A percentile compares a stretch with the other conserved stretches of the same genome.
Conservation (phyloP, 371 early-diverging fungal genomes). For the Rhizopus sp. region DNA sequence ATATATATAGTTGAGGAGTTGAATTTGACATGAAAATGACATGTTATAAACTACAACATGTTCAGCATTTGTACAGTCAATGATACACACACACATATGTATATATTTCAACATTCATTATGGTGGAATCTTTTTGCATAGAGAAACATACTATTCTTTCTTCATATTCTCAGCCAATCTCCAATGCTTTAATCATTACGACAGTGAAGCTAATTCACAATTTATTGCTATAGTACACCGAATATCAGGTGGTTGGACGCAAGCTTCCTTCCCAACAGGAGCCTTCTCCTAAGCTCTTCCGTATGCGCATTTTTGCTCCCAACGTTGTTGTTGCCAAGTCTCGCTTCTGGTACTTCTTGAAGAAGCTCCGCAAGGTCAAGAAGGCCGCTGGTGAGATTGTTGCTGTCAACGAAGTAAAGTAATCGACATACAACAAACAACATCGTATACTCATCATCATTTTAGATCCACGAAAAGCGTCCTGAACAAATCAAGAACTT, state of each 20-base stretch:
- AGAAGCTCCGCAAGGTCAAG: slow-evolving; percentile 99
- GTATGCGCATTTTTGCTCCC: slow-evolving; percentile 98
- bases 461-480: slow-evolving; percentile 92
- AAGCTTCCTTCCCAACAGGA: slow-evolving; percentile 94
- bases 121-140: too few species aligned
- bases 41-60: too few species aligned
- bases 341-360: slow-evolving; percentile 99
- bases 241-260: slow-evolving; percentile 91
- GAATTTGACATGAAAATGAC: too few species aligned
- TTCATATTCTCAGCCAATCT: neutral
- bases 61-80: too few species aligned
- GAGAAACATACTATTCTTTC: too few species aligned
- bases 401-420: slow-evolving; percentile 86
- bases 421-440: neutral
- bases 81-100: too few species aligned
- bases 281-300: slow-evolving; percentile 95
- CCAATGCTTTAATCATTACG: neutral
- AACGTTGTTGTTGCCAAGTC: slow-evolving; percentile 99
- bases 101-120: too few species aligned
- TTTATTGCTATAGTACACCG: slow-evolving; percentile 56
- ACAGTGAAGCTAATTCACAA: neutral
- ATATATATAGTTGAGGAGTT: too few species aligned
- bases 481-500: slow-evolving; percentile 97
- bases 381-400: slow-evolving; percentile 97
- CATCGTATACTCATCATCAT: neutral